Evolutionary conservation across 129 eudicot species (phyloP).

Genomic region (Scalesia atractyloides): DNA sequence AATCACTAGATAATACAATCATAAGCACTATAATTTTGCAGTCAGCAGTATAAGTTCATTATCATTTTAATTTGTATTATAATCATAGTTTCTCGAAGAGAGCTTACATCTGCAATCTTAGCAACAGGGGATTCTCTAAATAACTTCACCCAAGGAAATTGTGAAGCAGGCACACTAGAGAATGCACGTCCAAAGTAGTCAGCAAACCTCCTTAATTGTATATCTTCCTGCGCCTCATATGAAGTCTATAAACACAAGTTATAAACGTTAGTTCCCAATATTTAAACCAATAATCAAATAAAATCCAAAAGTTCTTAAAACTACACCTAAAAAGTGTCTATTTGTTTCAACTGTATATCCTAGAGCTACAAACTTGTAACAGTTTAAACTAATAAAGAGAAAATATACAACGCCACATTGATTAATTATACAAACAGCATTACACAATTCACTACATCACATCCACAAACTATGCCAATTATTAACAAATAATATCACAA

Average conservation of each 20-base stretch:
- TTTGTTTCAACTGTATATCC: slow-evolving; percentile 2
- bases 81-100: slow-evolving; percentile 1
- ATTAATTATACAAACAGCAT: background rate
- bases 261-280: background rate
- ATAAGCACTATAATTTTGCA: slow-evolving; percentile 5
- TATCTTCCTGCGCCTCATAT: slow-evolving; percentile 65
- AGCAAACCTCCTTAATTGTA: slow-evolving; percentile 87
- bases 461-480: slow-evolving; percentile 56
- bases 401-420: too few relatives aligned
- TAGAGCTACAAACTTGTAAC: background rate
- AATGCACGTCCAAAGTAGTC: slow-evolving; percentile 86
- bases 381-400: background rate
- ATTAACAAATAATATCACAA: too few relatives aligned
- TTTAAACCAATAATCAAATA: slow-evolving; percentile 5
- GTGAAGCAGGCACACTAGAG: slow-evolving; percentile 63
- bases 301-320: background rate
- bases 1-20: background rate
- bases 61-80: background rate
- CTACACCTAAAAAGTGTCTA: background rate
- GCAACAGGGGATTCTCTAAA: slow-evolving; percentile 71
- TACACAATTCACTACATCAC: slow-evolving; percentile 42
- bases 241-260: slow-evolving; percentile 47
- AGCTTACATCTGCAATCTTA: slow-evolving; percentile 76
- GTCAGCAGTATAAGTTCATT: background rate
- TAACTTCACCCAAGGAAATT: slow-evolving; percentile 78